Percentiles rank a stretch among this genome's conserved stretches.
These are phyloP conservation scores for Amauroascus niger DNA, from an alignment of 2,329 filamentous ascomycete genomes.

Conservation along the genomic window DNA sequence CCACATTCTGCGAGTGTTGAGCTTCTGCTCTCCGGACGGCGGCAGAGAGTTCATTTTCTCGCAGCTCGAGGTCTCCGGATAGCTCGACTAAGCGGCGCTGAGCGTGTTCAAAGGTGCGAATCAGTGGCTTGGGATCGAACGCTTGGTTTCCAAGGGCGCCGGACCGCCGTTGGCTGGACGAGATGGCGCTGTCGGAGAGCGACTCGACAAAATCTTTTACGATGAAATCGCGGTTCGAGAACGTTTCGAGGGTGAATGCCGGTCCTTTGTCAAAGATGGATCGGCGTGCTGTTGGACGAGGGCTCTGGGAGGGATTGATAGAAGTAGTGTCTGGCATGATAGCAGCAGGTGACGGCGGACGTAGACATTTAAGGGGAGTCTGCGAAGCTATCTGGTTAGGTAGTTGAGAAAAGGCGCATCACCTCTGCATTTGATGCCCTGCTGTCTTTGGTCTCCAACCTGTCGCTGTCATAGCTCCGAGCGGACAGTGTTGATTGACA, in stretches of 20 bases:
- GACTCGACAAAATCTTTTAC: constrained; percentile 95
- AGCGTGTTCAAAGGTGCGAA: constrained; percentile 80
- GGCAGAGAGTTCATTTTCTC: constrained; percentile 81
- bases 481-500: neutral
- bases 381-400: neutral
- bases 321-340: constrained; percentile 31
- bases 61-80: constrained; percentile 71
- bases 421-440: neutral
- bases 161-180: constrained; percentile 64
- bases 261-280: constrained; percentile 68
- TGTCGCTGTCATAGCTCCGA: neutral
- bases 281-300: constrained; percentile 30
- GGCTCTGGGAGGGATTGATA: constrained; percentile 5
- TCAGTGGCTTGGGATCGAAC: constrained; percentile 95
- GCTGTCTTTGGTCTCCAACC: neutral
- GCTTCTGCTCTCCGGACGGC: constrained; percentile 84
- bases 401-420: neutral
- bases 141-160: constrained; percentile 43
- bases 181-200: constrained; percentile 73
- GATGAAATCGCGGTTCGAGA: constrained; percentile 86
- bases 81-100: constrained; percentile 43
- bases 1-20: constrained; percentile 84
- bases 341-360: constrained; percentile 9
- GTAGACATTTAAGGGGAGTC: constrained; percentile 14
- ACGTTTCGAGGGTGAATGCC: constrained; percentile 78